Conservation (phyloP, 441 rosid species). For the Kokia cookei region DNA sequence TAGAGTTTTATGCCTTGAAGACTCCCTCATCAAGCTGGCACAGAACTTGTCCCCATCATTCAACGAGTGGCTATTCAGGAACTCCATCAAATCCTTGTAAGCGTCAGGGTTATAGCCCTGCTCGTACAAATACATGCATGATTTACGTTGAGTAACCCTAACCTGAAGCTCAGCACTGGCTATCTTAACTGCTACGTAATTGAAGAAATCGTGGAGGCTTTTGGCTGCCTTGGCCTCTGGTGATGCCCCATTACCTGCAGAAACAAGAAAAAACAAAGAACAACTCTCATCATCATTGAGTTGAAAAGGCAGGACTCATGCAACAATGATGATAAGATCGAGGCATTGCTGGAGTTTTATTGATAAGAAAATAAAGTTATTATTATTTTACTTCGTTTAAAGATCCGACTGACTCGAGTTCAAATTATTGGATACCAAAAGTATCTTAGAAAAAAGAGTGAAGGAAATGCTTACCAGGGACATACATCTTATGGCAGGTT, state of each 20-base stretch:
- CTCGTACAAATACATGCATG: constrained; percentile 5
- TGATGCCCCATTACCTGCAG: constrained; percentile 76
- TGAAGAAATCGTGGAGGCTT: constrained; percentile 76
- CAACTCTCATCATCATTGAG: too few relatives aligned
- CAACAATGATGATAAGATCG: too few relatives aligned
- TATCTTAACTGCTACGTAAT: constrained; percentile 64
- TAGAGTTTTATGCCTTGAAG: constrained; percentile 60
- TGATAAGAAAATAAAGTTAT: too few relatives aligned
- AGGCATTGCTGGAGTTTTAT: too few relatives aligned
- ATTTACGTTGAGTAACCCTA: too few relatives aligned
- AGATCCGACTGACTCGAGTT: too few relatives aligned
- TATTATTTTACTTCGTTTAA: too few relatives aligned
- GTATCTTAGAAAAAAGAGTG: too few relatives aligned
- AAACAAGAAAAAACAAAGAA: background rate
- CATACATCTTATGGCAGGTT: constrained; percentile 75
- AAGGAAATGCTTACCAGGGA: constrained; percentile 58
- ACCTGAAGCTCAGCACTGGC: constrained; percentile 77
- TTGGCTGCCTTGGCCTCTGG: constrained; percentile 78
- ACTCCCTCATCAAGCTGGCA: constrained; percentile 67
- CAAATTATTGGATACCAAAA: too few relatives aligned
- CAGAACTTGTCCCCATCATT: constrained; percentile 82
- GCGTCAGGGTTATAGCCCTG: constrained; percentile 89
- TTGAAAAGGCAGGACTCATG: too few relatives aligned
- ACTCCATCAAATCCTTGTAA: constrained; percentile 58
- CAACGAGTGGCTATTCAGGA: constrained; percentile 46